These are phyloP conservation scores for Gynochthodes officinalis DNA, from an alignment of 257 asterid species.

Conservation along the genomic window DNA sequence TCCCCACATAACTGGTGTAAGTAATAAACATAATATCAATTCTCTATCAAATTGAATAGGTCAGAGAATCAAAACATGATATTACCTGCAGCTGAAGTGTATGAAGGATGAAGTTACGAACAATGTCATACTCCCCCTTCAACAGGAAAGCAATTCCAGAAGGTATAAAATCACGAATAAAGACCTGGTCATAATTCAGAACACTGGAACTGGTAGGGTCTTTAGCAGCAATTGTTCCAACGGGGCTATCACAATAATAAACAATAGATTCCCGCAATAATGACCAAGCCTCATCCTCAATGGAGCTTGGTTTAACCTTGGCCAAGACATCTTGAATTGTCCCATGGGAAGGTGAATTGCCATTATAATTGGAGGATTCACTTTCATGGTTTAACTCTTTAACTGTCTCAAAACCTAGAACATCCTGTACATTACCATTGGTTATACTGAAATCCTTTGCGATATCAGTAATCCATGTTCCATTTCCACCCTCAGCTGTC, in stretches of 20 bases:
- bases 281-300: constrained; percentile 74
- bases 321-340: constrained; percentile 20
- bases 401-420: constrained; percentile 27
- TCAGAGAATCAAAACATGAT: constrained; percentile 11
- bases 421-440: constrained; percentile 23
- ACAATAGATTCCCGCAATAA: constrained; percentile 54
- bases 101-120: constrained; percentile 71
- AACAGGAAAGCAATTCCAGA: constrained; percentile 72
- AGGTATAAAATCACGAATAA: constrained; percentile 71
- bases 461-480: constrained; percentile 35
- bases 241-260: constrained; percentile 58
- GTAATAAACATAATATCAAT: background rate
- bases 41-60: background rate
- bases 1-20: background rate
- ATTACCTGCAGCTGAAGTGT: constrained; percentile 77
- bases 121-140: constrained; percentile 73
- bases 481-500: constrained; percentile 39
- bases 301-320: constrained; percentile 29
- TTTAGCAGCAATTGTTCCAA: constrained; percentile 74
- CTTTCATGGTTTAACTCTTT: constrained; percentile 27
- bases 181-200: constrained; percentile 71
- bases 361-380: constrained; percentile 32
- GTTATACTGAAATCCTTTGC: constrained; percentile 28
- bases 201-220: constrained; percentile 52
- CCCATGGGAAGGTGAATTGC: constrained; percentile 35